Conservation (phyloP, 2,329 filamentous ascomycete species). For the Tolypocladium sp. region DNA sequence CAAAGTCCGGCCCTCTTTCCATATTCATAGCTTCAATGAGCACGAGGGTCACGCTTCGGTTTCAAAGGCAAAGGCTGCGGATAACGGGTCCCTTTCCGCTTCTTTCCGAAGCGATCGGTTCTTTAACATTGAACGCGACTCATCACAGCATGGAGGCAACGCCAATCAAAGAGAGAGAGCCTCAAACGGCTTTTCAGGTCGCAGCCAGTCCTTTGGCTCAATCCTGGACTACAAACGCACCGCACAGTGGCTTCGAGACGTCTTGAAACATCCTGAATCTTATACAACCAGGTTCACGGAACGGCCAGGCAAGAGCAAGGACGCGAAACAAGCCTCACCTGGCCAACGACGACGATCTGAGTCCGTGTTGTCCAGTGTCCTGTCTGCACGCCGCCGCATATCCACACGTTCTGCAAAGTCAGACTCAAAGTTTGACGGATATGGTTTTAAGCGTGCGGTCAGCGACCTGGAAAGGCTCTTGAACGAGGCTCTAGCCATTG, state of each 20-base stretch:
- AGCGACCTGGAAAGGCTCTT: constrained; percentile 36
- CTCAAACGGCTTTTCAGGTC: constrained; percentile 5
- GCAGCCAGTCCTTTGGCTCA: constrained; percentile 16
- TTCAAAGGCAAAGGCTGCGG: background rate
- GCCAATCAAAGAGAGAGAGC: background rate
- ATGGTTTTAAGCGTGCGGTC: constrained; percentile 25
- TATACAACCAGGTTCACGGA: constrained; percentile 18
- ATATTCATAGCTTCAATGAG: constrained; percentile 4
- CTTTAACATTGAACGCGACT: background rate
- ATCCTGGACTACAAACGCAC: constrained; percentile 23
- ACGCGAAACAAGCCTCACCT: constrained; percentile 3
- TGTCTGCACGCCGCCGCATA: constrained; percentile 8
- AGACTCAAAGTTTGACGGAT: constrained; percentile 14
- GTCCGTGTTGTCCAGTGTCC: constrained; percentile 7
- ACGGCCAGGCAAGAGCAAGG: constrained; percentile 9
- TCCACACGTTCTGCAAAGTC: constrained; percentile 11
- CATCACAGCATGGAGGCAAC: background rate
- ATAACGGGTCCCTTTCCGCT: background rate
- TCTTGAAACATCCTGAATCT: constrained; percentile 16
- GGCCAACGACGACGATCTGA: constrained; percentile 13
- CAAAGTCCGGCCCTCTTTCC: constrained; percentile 11
- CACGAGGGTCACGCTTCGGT: background rate
- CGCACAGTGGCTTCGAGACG: constrained; percentile 21
- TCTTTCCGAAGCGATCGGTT: background rate
- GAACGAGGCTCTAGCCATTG: constrained; percentile 34